A percentile compares a stretch with the other conserved stretches of the same genome.
phyloP scores from a whole-genome alignment of 495 filamentous ascomycete species.

The Penicillium malachiteum region DNA sequence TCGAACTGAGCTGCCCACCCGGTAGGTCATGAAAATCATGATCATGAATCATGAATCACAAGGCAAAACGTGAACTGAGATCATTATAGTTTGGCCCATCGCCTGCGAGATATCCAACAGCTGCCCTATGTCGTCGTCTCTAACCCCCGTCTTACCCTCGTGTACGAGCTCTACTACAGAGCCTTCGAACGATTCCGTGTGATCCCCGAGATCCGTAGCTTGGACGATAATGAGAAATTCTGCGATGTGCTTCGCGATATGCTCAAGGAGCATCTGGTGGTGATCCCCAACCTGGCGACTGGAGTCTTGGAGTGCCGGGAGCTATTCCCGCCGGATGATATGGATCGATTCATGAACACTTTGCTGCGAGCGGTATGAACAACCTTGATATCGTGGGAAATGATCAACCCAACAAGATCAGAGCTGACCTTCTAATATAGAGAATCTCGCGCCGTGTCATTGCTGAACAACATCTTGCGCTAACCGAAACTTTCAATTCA shows the following conservation, averaged over 20 bases:
- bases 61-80: background rate
- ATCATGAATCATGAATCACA: background rate
- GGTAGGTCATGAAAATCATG: constrained; percentile 57
- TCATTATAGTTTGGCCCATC: constrained; percentile 71
- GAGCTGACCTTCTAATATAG: constrained; percentile 35
- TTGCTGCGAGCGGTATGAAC: constrained; percentile 77
- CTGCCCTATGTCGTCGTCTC: constrained; percentile 94
- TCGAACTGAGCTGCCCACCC: constrained; percentile 88
- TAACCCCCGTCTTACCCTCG: constrained; percentile 89
- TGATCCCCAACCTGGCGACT: constrained; percentile 92
- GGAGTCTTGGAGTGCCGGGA: constrained; percentile 85
- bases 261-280: constrained; percentile 83
- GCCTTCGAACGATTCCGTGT: constrained; percentile 89
- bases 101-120: constrained; percentile 95
- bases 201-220: constrained; percentile 75
- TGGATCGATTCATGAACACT: constrained; percentile 95
- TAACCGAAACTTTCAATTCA: constrained; percentile 94
- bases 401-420: background rate
- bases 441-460: constrained; percentile 95
- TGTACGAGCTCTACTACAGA: constrained; percentile 94
- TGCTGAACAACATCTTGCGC: constrained; percentile 92
- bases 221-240: constrained; percentile 88
- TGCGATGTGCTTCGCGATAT: constrained; percentile 78
- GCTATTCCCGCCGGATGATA: constrained; percentile 70
- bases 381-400: background rate